Base-by-base conservation (phyloP, 768 basidiomycete genomes). In the Russula griseocarnosa region DNA sequence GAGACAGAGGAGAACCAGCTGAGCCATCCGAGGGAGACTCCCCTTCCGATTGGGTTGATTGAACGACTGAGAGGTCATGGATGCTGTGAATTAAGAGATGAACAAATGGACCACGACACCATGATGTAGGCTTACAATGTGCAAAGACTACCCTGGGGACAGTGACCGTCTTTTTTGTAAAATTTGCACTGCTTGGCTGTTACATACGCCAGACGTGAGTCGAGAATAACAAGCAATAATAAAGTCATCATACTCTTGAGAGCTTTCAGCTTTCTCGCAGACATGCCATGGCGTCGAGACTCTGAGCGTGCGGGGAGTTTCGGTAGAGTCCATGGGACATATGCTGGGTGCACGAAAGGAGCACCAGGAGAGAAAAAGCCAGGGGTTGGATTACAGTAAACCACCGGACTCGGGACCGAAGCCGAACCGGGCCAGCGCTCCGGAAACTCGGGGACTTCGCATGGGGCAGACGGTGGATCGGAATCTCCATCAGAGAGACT, bases 161-260 rank as follows among this genome's bases (percentile, higher is more conserved):
- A 69, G 11, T 34, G 40, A 18, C 68, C 68, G 10, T 67, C 62
- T 53, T 58, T 61, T 50, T 60, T 60, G 57, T 58, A 67, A 24
- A 64, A 67, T 40, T 67, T 67, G 40, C 68, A 69, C 10, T 58
- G 61, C 40, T 69, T 69, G 46, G 66, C 68, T 69, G 34, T 34
- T 34, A 26, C 46, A 16, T 30, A 50, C 11, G 26, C 28, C 28
- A 9, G 28, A 20, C 18, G 52, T 63, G 44, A 67, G 64, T 36
- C 3, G 14, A 46, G 32, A 32, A 6, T n/a, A 44, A n/a, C 30
- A 24, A 22, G n/a, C 11, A 16, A 13, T 26, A 34, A 11, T 18
- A 13, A 26, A 46, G 40, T 51, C 22, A 13, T 46, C 67, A 52
- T 58, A 68, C 67, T 68, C 55, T 63, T 68, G 28, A 62, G 52